These are phyloP conservation scores for Colletotrichum sp. DNA, from an alignment of 2,329 filamentous ascomycete genomes.

Conservation along the genomic window DNA sequence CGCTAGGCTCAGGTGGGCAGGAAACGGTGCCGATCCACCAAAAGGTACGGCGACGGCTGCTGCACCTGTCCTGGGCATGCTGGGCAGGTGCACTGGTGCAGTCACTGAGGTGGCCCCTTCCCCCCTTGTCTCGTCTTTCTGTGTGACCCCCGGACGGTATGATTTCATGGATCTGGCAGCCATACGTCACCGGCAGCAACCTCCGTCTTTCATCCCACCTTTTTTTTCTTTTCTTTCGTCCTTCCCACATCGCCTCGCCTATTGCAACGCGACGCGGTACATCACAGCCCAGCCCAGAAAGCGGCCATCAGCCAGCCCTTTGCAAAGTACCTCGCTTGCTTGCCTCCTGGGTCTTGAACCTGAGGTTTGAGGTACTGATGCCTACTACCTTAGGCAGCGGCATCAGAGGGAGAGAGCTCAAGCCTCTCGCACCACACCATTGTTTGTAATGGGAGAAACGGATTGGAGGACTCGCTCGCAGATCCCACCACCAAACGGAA, in stretches of 20 bases:
- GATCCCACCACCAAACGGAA: not conserved
- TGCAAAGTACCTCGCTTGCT: not conserved
- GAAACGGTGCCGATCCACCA: not conserved
- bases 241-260: not conserved
- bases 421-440: slow-evolving; percentile 12
- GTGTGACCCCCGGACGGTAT: slow-evolving; percentile 7
- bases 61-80: not conserved
- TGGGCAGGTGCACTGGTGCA: not conserved
- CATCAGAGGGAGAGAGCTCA: not conserved
- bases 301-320: not conserved
- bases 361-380: too few relatives aligned
- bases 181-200: slow-evolving; percentile 11
- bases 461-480: not conserved
- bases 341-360: not conserved
- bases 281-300: not conserved
- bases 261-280: not conserved
- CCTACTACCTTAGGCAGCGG: not conserved
- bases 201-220: not conserved
- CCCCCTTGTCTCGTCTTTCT: not conserved
- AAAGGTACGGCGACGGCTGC: not conserved
- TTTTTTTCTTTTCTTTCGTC: not conserved
- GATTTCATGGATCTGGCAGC: slow-evolving; percentile 15
- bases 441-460: slow-evolving; percentile 1
- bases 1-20: slow-evolving; percentile 1
- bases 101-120: not conserved